Evolutionary conservation across 2,329 filamentous ascomycete species (phyloP).

Genomic region (Alternaria rosae): DNA sequence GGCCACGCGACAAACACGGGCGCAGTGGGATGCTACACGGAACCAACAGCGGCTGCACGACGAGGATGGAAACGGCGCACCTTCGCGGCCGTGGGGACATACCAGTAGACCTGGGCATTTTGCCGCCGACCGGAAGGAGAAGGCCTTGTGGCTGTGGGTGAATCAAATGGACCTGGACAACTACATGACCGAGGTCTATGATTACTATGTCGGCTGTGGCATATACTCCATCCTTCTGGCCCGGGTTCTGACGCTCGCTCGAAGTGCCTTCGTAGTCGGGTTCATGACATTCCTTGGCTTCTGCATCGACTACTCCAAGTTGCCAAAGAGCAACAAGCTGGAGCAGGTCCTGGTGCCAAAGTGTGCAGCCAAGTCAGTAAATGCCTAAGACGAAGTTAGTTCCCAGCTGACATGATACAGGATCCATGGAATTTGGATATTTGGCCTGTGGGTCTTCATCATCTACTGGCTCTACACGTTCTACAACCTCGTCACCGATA

Average conservation of each 20-base stretch:
- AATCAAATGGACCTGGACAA: constrained; percentile 89
- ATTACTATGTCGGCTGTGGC: constrained; percentile 83
- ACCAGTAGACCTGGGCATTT: constrained; percentile 36
- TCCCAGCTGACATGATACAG: constrained; percentile 40
- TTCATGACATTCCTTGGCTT: constrained; percentile 85
- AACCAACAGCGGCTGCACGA: constrained; percentile 56
- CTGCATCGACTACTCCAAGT: constrained; percentile 80
- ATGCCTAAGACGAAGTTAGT: background rate
- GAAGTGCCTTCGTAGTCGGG: constrained; percentile 80
- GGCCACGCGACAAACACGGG: constrained; percentile 52
- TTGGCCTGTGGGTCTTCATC: constrained; percentile 82
- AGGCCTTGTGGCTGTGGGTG: constrained; percentile 90
- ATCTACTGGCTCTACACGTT: constrained; percentile 86
- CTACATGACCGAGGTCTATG: constrained; percentile 85
- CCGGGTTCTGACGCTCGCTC: constrained; percentile 76
- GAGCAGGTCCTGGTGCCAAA: constrained; percentile 71
- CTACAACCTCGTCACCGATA: constrained; percentile 75
- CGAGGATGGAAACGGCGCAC: constrained; percentile 27
- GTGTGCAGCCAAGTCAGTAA: constrained; percentile 65
- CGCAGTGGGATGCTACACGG: constrained; percentile 61
- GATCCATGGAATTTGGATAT: constrained; percentile 79
- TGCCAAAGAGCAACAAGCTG: constrained; percentile 70
- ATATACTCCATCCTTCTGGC: constrained; percentile 84
- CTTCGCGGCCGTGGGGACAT: constrained; percentile 31
- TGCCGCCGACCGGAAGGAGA: constrained; percentile 69